Conservation (phyloP, 495 filamentous ascomycete species). For the Penicillium antarcticum region DNA sequence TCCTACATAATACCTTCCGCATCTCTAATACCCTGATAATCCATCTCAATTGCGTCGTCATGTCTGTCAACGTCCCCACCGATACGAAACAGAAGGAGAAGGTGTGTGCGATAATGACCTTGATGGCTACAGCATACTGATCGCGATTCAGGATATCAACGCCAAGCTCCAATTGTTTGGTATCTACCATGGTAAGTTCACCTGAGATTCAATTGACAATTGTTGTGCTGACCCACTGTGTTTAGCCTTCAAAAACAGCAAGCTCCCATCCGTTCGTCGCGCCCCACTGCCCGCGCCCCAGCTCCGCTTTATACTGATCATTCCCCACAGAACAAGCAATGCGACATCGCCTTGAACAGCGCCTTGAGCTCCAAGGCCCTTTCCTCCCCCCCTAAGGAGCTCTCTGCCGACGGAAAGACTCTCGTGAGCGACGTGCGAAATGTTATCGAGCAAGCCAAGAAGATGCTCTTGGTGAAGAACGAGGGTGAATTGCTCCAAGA, state of each 20-base stretch:
- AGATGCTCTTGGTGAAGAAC: constrained; percentile 90
- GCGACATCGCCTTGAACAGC: constrained; percentile 89
- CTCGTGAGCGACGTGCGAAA: constrained; percentile 75
- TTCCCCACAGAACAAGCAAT: constrained; percentile 74
- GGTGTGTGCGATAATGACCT: constrained; percentile 21
- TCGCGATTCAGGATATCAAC: constrained; percentile 63
- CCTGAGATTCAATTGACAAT: background rate
- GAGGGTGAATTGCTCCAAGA: constrained; percentile 91
- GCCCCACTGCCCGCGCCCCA: background rate
- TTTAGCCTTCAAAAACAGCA: constrained; percentile 81
- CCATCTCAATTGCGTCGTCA: constrained; percentile 24
- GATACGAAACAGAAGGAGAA: constrained; percentile 58
- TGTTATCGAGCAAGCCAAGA: constrained; percentile 85
- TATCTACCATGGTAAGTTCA: constrained; percentile 67
- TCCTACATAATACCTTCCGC: constrained; percentile 8
- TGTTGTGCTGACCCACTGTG: constrained; percentile 15
- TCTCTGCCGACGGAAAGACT: constrained; percentile 75
- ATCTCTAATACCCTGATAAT: background rate
- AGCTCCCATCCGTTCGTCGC: constrained; percentile 78
- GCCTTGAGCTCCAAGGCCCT: constrained; percentile 67
- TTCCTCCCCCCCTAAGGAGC: constrained; percentile 66
- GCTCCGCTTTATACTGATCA: constrained; percentile 5
- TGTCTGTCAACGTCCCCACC: constrained; percentile 64
- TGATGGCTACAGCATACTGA: background rate
- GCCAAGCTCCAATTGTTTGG: constrained; percentile 93